phyloP scores from a whole-genome alignment of 1,284 basidiomycete species.

The Neonothopanus nambi region DNA sequence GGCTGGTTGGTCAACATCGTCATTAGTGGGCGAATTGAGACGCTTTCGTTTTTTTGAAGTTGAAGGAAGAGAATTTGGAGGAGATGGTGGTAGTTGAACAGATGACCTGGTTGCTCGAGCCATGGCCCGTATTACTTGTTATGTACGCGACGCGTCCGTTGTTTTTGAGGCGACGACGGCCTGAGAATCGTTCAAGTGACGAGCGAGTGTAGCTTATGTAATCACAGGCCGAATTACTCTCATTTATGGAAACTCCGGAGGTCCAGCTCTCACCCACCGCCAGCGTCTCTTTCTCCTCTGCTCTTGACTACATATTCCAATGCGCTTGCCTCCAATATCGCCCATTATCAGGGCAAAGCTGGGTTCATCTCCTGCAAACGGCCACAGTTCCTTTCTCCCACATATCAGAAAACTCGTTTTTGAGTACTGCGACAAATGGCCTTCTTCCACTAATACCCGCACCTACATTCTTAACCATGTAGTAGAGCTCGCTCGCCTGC shows the following conservation, averaged over 20 bases:
- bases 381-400: constrained; percentile 68
- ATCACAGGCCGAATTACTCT: no score
- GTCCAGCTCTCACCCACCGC: no score
- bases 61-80: constrained; percentile 16
- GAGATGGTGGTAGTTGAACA: constrained; percentile 10
- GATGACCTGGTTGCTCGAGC: constrained; percentile 17
- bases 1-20: constrained; percentile 39
- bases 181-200: no score
- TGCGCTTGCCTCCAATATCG: constrained; percentile 37
- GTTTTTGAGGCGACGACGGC: no score
- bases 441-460: constrained; percentile 71
- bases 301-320: constrained; percentile 23
- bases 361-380: constrained; percentile 65
- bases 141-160: constrained; percentile 14
- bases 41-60: constrained; percentile 68
- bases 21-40: constrained; percentile 28
- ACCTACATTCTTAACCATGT: constrained; percentile 65
- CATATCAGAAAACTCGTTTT: constrained; percentile 81
- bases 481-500: constrained; percentile 60
- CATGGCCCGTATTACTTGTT: constrained; percentile 7
- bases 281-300: neutral
- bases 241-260: no score
- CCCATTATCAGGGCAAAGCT: constrained; percentile 60
- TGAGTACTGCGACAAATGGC: constrained; percentile 81
- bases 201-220: no score